These are phyloP conservation scores for Sanghuangporus weigelae DNA, from an alignment of 1,284 basidiomycete species.

Conservation along the genomic window DNA sequence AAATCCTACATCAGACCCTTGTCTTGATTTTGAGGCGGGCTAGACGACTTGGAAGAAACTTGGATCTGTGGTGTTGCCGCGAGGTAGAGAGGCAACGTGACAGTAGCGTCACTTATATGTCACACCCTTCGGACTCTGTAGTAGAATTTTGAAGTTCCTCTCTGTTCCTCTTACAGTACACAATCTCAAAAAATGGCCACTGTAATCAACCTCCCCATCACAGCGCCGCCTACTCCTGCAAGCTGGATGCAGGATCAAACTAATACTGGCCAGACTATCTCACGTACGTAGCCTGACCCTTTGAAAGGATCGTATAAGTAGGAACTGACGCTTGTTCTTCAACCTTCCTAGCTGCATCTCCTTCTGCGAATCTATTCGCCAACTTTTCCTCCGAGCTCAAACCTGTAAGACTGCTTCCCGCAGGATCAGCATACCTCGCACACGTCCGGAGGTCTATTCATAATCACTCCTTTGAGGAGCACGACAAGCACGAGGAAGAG, in stretches of 20 bases:
- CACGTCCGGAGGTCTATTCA: conserved; percentile 73
- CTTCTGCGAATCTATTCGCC: neutral
- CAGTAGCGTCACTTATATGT: neutral
- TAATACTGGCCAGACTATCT: conserved; percentile 6
- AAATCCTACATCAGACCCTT: neutral
- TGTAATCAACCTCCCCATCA: conserved; percentile 15
- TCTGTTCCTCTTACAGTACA: neutral
- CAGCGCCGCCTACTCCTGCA: conserved; percentile 11
- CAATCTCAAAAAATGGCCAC: conserved; percentile 10
- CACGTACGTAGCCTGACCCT: conserved; percentile 1
- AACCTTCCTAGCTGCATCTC: neutral
- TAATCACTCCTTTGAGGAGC: conserved; percentile 74
- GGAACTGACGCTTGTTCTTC: neutral
- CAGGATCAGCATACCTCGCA: conserved; percentile 79
- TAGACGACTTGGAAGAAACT: neutral
- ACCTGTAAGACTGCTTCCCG: conserved; percentile 60
- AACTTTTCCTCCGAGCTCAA: conserved; percentile 28
- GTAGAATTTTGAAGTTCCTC: neutral
- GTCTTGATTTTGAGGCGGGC: neutral
- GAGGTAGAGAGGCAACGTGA: no score
- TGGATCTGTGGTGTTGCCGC: neutral
- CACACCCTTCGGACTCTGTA: neutral
- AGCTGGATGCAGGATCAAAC: conserved; percentile 8
- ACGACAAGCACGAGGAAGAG: conserved; percentile 63
- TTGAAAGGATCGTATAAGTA: neutral